Evolutionary conservation across 106 monocot species (phyloP), one percentile per base, ranked within the genome.

Genomic region (Dioscorea dumetorum): DNA sequence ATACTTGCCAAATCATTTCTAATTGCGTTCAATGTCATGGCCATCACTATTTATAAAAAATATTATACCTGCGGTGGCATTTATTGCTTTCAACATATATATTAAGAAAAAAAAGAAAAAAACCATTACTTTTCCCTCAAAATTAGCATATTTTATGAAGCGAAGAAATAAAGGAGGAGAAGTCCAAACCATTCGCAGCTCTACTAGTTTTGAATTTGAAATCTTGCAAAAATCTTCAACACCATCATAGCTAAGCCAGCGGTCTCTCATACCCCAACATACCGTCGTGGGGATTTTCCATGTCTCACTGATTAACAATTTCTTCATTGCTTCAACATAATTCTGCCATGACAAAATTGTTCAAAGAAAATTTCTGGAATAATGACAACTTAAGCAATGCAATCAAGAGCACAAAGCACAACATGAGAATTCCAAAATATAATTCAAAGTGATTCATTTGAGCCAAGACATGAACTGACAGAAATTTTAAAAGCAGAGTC

Each of bases 181-280:
- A 41, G 2, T 41, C 59, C 75, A 62, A 61, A 95, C 95, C 91
- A 72, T 91, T 69, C 88, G 76, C 22, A 95, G 63, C 49, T 91
- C 79, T 15, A 91, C 68, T 48, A 95, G 66, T 59, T 82, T 86
- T 66, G 66, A 75, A 23, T 95, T 91, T 66, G 67, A 69, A 49
- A 67, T 22, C 24, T 60, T 78, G 71, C 88, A 95, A 57, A 84
- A 83, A 57, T 91, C 85, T 72, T 91, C 76, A 15, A 95, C 82
- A 8, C 88, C 95, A 22, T 95, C 88, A 50, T 75, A 91, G 62
- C 64, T 74, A 54, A 95, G 76, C 95, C 95, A 95, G 34, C 95
- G 81, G 74, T 95, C 95, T 84, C 95, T 85, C 77, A 88, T 57
- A 28, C 95, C 95, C 91, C 95, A 95, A 59, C 88, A 95, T 70